Base-by-base conservation (phyloP, 75 land plant species). In the Pseudotsuga menziesii region DNA sequence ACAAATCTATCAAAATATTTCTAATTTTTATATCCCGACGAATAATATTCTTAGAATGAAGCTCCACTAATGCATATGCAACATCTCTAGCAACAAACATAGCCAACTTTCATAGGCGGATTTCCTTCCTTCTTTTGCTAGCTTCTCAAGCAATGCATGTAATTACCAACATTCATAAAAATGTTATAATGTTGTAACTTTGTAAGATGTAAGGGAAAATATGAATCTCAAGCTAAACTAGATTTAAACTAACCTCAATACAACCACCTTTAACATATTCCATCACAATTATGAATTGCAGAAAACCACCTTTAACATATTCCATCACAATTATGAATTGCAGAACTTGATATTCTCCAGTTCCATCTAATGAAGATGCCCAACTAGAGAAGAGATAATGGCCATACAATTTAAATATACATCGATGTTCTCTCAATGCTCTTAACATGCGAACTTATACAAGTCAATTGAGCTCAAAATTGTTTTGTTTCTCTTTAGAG, bases 21-120 rank as follows among this genome's bases (percentile, higher is more conserved):
- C 88, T 94, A 85, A 93, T 92, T 82, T 97, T 97, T 41, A 97
- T 82, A 76, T 97, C 99, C 23, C 99, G 85, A 79, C 94, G 99
- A 76, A 97, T 91, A 26, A 97, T 97, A 32, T 89, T 90, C 73
- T 90, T 94, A 29, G 95, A 85, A 77, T 97, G 99, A 44, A 97
- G 76, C 76, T 88, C 86, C 8, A 57, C 80, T 81, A 97, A 77
- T 61, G 91, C 99, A 84, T 76, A 83, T 9, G 95, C 92, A 82
- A 94, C 85, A 79, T 88, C 92, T 85, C 89, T 84, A 57, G 99
- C 94, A 82, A 97, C 86, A 77, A 55, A 80, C n/a, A 89, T 72
- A 23, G 93, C 88, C 76, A 92, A 54, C 27, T 83, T 77, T 57
- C 83, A 62, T 19, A 93, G 80, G 85, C 84, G 82, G 84, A 87